Evolutionary conservation across 1,284 basidiomycete genomes (phyloP), one percentile per base, ranked within the genome.

Genomic region (Ganoderma resinaceum): DNA sequence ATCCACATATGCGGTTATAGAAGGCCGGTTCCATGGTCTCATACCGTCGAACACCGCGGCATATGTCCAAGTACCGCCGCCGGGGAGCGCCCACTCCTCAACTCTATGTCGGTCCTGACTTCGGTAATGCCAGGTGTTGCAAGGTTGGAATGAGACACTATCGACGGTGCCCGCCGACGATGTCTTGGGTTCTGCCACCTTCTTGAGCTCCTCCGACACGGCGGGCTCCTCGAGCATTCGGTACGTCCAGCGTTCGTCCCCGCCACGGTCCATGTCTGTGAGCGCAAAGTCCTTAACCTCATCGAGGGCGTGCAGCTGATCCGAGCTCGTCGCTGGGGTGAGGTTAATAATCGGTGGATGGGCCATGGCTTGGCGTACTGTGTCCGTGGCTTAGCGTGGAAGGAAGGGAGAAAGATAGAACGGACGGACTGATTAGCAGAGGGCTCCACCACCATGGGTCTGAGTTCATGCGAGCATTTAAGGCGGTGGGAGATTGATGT

Each of bases 1-100:
- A 49, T 49, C 46, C 20, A 53, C 52, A 46, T 31, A 43, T 65
- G 42, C 46, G 43, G 59, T 60, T 46, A 6, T 8, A 29, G 4
- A 61, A 49, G 37, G 49, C 52, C 23, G 64, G 37, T 31, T 26
- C 46, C 55, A 33, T 23, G 38, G 58, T 43, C 42, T 66, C 78
- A 65, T 68, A 90, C 89, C 89, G 74, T 91, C 90, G 69, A 90
- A 87, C 49, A 91, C 79, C 46, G 83, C 87, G 63, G 84, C 85
- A 72, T 89, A 91, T 11, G 79, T 77, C 90, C 90, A 91, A 4
- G 76, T 80, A 14, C 89, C 87, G 38, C 89, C 87, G 40, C 82
- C 83, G 9, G 79, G 75, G n/a, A 90, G 73, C 61, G 79, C 75
- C 89, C 89, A 91, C 67, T 86, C 81, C 68, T 89, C 81, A 46